These are phyloP conservation scores for Taphrina flavorubra DNA, from an alignment of 1,139 yeast genomes.

Conservation along the genomic window DNA sequence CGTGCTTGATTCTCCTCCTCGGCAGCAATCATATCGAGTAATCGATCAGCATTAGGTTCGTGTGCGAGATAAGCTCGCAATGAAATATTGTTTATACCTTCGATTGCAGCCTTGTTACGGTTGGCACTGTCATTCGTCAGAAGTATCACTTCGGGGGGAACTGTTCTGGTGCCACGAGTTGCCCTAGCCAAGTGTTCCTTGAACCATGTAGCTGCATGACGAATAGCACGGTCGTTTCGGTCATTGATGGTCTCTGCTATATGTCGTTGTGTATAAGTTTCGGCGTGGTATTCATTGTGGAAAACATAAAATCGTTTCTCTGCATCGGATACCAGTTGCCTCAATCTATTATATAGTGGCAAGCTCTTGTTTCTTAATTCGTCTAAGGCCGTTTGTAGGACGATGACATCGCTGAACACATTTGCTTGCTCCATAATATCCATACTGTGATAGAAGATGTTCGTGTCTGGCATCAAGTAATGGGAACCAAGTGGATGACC, in stretches of 20 bases:
- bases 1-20: conserved; percentile 50
- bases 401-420: conserved; percentile 83
- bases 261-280: conserved; percentile 69
- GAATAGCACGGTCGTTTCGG: conserved; percentile 87
- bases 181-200: conserved; percentile 62
- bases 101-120: conserved; percentile 62
- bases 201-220: conserved; percentile 77
- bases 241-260: conserved; percentile 81
- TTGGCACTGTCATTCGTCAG: conserved; percentile 81
- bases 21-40: conserved; percentile 71
- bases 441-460: conserved; percentile 79
- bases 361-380: conserved; percentile 87
- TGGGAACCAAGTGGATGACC: conserved; percentile 65
- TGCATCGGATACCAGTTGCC: conserved; percentile 73
- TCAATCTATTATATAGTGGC: conserved; percentile 83
- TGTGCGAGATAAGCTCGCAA: conserved; percentile 66
- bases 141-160: conserved; percentile 62
- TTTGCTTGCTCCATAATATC: conserved; percentile 80
- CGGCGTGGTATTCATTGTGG: conserved; percentile 86
- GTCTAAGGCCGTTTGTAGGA: conserved; percentile 93
- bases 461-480: conserved; percentile 84
- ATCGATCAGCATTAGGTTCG: conserved; percentile 74
- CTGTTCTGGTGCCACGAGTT: conserved; percentile 48
- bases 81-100: conserved; percentile 54
- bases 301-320: conserved; percentile 87